Base-by-base conservation (phyloP, 306 rosid species). In the Vigna trinervia region DNA sequence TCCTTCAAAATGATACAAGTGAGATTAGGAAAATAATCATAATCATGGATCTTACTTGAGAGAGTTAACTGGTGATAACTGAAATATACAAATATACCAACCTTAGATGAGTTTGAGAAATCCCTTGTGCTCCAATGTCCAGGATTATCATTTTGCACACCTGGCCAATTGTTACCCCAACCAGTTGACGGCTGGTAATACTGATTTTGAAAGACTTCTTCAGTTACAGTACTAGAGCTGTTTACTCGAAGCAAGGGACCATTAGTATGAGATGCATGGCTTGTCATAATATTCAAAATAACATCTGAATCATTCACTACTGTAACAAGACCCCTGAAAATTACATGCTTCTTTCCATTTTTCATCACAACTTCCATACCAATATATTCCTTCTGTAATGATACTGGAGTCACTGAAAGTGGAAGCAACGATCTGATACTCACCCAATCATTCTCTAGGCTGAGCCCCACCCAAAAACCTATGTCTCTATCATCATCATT, bases 281-380 rank as follows among this genome's bases (percentile, higher is more conserved):
- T 82, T 9, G 90, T 80, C 12, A 86, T 86, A 80, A 92, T 75
- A 80, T 83, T 88, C 84, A 95, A 80, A 39, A 68, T 71, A 75
- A 90, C 75, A 87, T 92, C 89, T 32, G 97, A 88, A 76, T 95
- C 99, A 86, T 95, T 95, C 76, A 89, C 88, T 30, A 92, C 86
- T 19, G 89, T 91, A 41, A 89, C 91, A 76, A 92, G 97, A 86
- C 99, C 89, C 82, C 99, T 87, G 83, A 95, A 88, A 71, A 89
- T 84, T 50, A 81, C 99, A 87, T 95, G 93, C 64, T 95, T 95
- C 89, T 87, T 95, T 76, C 99, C 97, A 86, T 92, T 92, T 86
- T 85, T 95, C 95, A 90, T 86, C 69, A 78, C 84, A 75, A 95
- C 97, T 79, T 95, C 97, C 97, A 92, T 77, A 15, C 92, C 97